Evolutionary conservation across 768 basidiomycete species (phyloP).

Genomic region (Amylocystis lapponica): DNA sequence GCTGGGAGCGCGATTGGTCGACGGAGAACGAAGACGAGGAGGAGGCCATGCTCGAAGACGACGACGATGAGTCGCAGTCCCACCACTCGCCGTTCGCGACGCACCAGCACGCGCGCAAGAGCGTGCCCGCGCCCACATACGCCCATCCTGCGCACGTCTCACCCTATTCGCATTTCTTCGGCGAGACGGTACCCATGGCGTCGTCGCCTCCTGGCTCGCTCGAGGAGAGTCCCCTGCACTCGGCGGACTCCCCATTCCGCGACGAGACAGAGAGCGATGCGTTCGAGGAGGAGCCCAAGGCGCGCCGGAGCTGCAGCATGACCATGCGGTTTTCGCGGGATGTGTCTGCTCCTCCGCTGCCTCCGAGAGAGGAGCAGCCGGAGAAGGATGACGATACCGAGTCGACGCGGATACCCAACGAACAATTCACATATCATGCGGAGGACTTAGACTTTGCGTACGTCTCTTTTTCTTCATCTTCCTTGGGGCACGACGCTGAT

Average conservation of each 20-base stretch:
- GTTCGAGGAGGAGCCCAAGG: conserved; percentile 8
- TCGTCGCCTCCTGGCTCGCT: conserved; percentile 19
- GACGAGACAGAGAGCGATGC: conserved; percentile 8
- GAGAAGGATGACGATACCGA: conserved; percentile 11
- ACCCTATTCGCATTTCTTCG: conserved; percentile 14
- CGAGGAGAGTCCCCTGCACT: conserved; percentile 13
- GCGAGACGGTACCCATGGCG: conserved; percentile 12
- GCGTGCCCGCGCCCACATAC: conserved; percentile 12
- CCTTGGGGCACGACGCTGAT: background rate
- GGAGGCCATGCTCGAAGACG: conserved; percentile 17
- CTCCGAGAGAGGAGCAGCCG: conserved; percentile 4
- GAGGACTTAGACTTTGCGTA: conserved; percentile 10
- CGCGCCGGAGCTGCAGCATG: conserved; percentile 1
- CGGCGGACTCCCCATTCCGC: background rate
- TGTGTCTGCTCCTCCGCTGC: background rate
- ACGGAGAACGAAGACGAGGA: conserved; percentile 17
- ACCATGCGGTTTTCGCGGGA: background rate
- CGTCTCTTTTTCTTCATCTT: conserved; percentile 6
- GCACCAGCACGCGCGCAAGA: conserved; percentile 10
- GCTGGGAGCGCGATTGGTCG: conserved; percentile 22
- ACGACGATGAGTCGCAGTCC: conserved; percentile 15
- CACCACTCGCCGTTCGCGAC: conserved; percentile 16
- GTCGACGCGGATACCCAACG: background rate
- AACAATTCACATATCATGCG: background rate
- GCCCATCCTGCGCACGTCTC: conserved; percentile 12